phyloP scores from a whole-genome alignment of 345 rosid species.

The Heritiera littoralis region DNA sequence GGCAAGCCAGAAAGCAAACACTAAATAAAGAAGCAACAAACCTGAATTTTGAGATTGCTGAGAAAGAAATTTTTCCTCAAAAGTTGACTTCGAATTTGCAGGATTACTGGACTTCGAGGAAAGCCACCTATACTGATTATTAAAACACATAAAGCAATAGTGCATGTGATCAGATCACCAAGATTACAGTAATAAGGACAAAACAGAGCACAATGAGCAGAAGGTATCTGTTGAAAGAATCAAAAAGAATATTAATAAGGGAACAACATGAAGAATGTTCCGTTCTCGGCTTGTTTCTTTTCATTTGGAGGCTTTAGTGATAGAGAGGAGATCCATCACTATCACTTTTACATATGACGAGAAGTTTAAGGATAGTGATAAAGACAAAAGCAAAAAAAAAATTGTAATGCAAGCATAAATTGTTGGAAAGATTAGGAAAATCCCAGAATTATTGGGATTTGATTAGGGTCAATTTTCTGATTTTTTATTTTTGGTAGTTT shows the following conservation, averaged over 20 bases:
- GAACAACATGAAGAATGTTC: slow-evolving; percentile 9
- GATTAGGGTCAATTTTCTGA: too few relatives aligned
- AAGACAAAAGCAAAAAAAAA: not conserved
- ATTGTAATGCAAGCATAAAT: not conserved
- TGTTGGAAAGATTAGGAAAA: too few relatives aligned
- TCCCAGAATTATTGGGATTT: too few relatives aligned
- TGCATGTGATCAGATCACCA: slow-evolving; percentile 18
- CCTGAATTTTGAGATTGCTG: slow-evolving; percentile 96
- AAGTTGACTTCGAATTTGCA: slow-evolving; percentile 64
- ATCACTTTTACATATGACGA: not conserved
- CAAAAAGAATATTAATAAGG: not conserved
- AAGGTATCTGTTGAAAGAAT: not conserved
- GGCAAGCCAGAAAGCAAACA: not conserved
- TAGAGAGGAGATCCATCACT: not conserved
- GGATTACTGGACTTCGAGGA: slow-evolving; percentile 77
- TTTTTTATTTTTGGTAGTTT: too few relatives aligned
- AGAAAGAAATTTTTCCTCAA: slow-evolving; percentile 96
- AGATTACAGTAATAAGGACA: not conserved
- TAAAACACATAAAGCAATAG: slow-evolving; percentile 30
- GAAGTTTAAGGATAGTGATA: not conserved
- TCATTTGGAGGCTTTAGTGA: not conserved
- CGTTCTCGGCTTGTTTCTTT: not conserved
- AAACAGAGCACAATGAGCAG: not conserved
- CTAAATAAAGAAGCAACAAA: slow-evolving; percentile 34
- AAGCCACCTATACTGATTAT: slow-evolving; percentile 98